Conservation (phyloP, 495 filamentous ascomycete species). For the Lophiotrema nucula region DNA sequence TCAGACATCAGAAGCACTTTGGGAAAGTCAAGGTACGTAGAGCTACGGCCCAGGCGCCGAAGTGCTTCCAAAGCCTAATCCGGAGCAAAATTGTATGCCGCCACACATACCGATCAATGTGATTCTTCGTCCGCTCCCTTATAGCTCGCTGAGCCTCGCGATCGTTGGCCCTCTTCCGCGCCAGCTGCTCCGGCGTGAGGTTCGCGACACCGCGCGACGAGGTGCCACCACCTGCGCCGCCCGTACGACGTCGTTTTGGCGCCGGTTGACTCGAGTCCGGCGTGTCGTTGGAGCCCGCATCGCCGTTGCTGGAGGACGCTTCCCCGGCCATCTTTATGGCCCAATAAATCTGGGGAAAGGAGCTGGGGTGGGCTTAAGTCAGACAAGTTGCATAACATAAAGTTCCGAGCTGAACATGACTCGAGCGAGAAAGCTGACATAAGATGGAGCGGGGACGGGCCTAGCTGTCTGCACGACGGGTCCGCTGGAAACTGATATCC, state of each 20-base stretch:
- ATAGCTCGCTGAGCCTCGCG: slow-evolving; percentile 47
- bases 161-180: slow-evolving; percentile 45
- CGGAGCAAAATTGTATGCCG: too few relatives aligned
- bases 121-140: slow-evolving; percentile 42
- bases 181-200: slow-evolving; percentile 46
- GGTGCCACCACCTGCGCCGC: not conserved
- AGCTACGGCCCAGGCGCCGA: too few relatives aligned
- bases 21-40: too few relatives aligned
- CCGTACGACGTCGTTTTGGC: slow-evolving; percentile 28
- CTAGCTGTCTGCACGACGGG: too few relatives aligned
- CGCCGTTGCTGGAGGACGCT: not conserved
- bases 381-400: not conserved
- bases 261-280: not conserved
- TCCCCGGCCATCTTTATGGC: slow-evolving; percentile 10
- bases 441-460: too few relatives aligned
- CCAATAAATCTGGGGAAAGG: not conserved
- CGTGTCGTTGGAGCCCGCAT: not conserved
- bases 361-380: slow-evolving; percentile 7
- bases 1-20: too few relatives aligned
- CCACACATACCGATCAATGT: slow-evolving; percentile 42
- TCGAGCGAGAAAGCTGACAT: too few relatives aligned
- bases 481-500: too few relatives aligned
- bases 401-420: not conserved
- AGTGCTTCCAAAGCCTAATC: too few relatives aligned
- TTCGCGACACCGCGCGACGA: slow-evolving; percentile 42